phyloP scores from a whole-genome alignment of 345 rosid genomes.

The Lagerstroemia speciosa region DNA sequence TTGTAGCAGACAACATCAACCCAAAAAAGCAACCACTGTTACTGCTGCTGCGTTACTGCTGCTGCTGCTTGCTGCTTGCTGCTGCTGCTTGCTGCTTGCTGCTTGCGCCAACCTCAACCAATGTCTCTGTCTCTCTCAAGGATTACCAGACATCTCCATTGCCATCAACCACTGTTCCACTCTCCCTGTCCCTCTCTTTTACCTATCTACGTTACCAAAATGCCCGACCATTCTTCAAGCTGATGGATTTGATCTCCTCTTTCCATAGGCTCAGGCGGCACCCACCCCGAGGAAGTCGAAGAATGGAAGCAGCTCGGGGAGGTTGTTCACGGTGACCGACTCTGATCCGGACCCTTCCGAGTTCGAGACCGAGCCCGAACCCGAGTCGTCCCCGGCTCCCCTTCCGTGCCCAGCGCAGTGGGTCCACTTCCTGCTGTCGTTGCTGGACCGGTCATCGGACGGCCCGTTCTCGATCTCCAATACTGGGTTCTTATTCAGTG shows the following conservation, averaged over 20 bases:
- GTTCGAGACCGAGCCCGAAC: conserved; percentile 41
- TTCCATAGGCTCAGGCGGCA: conserved; percentile 10
- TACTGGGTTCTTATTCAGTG: background rate
- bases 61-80: background rate
- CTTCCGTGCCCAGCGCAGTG: background rate
- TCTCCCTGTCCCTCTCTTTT: too few relatives aligned
- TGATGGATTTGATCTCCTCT: background rate
- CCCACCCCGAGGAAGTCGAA: conserved; percentile 71
- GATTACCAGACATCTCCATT: too few relatives aligned
- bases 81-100: background rate
- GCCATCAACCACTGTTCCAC: too few relatives aligned
- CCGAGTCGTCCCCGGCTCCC: background rate
- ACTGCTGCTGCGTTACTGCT: background rate
- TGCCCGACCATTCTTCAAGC: too few relatives aligned
- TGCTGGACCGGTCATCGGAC: background rate
- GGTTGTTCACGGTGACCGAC: conserved; percentile 20
- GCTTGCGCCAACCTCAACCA: background rate
- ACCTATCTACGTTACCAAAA: too few relatives aligned
- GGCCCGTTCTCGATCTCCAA: background rate
- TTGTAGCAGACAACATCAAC: background rate
- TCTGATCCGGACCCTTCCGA: conserved; percentile 43
- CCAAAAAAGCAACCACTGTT: background rate
- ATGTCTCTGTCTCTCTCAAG: background rate
- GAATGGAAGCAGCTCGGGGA: conserved; percentile 19
- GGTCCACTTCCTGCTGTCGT: background rate